Base-by-base conservation (phyloP, 352 stramenopile genomes). In the Globisporangium recalcitrans region DNA sequence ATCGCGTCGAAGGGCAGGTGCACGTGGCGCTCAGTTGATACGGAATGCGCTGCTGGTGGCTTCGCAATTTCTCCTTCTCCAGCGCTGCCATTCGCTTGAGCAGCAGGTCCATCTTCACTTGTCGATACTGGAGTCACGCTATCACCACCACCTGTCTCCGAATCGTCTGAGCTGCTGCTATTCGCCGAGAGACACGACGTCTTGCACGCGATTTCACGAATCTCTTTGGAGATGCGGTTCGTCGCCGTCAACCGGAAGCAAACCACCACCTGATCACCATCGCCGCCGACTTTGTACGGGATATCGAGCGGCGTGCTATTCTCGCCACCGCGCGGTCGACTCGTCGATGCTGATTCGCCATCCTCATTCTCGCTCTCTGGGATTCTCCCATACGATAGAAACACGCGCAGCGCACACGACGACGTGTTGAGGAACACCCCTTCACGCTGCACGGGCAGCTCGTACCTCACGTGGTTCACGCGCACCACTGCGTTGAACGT, bases 381-480 rank as follows among this genome's bases (percentile, higher is more conserved):
- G 34, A 93, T 69, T 26, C 89, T 87, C 0, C 86, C 86, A 52
- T 95, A 95, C 22, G 86, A 93, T n/a, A 95, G 71, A 58, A 95
- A 95, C 19, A 91, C 75, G 9, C 84, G 71, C 52, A 95, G 67
- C 6, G 84, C 82, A 31, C 80, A 76, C 21, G 84, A 87, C 31
- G 70, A 85, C 1, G 74, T 78, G 63, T 93, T 95, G 38, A 93
- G 67, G 27, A 92, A 91, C 44, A 92, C 86, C 2, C 86, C 84
- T 78, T 95, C 86, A 59, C 80, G 77, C 60, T 91, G 74, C 10
- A 75, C 62, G 0, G 86, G 86, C 34, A 93, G 61, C 31, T 67
- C 49, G 63, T 85, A 87, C 22, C 62, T 68, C 14, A 44, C 58
- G 10, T 73, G 69, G 32, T 85, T 83, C 24, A 95, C 71, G 64